Evolutionary conservation across 331 rosid species (phyloP).

Genomic region (Prunus yedoensis): DNA sequence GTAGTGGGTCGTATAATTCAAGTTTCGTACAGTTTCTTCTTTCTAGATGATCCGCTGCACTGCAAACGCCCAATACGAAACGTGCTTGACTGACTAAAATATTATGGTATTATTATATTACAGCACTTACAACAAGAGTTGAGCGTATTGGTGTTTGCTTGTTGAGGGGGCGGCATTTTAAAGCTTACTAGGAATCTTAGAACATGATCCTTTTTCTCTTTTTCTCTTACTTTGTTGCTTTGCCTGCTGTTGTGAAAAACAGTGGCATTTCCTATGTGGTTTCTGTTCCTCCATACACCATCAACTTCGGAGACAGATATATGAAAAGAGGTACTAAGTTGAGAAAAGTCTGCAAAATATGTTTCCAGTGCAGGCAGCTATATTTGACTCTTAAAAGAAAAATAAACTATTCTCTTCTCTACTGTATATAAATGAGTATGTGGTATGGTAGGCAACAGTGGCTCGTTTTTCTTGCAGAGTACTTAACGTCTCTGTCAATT

Average conservation of each 20-base stretch:
- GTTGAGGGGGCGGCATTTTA: slow-evolving; percentile 40
- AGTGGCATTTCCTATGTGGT: slow-evolving; percentile 14
- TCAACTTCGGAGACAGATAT: not conserved
- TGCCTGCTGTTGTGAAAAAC: not conserved
- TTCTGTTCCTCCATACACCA: slow-evolving; percentile 24
- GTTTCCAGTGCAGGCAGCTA: slow-evolving; percentile 14
- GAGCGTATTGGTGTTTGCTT: slow-evolving; percentile 22
- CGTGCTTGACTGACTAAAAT: slow-evolving; percentile 49
- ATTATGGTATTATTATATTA: not conserved
- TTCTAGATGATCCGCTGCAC: slow-evolving; percentile 5
- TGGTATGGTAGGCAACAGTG: too few species aligned
- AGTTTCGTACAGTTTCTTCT: not conserved
- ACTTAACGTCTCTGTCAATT: not conserved
- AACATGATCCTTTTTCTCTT: slow-evolving; percentile 9
- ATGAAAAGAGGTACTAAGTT: not conserved
- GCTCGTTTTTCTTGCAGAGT: not conserved
- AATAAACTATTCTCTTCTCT: not conserved
- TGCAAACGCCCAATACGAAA: slow-evolving; percentile 12
- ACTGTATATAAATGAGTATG: not conserved
- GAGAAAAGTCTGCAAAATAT: not conserved
- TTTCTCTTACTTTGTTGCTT: not conserved
- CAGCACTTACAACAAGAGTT: slow-evolving; percentile 28
- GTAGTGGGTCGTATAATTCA: not conserved
- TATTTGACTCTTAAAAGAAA: slow-evolving; percentile 5
- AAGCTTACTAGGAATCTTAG: slow-evolving; percentile 32